Percentiles rank a stretch among this genome's conserved stretches.
phyloP scores from a whole-genome alignment of 768 basidiomycete genomes.

The Coprinellus aureogranulatus region DNA sequence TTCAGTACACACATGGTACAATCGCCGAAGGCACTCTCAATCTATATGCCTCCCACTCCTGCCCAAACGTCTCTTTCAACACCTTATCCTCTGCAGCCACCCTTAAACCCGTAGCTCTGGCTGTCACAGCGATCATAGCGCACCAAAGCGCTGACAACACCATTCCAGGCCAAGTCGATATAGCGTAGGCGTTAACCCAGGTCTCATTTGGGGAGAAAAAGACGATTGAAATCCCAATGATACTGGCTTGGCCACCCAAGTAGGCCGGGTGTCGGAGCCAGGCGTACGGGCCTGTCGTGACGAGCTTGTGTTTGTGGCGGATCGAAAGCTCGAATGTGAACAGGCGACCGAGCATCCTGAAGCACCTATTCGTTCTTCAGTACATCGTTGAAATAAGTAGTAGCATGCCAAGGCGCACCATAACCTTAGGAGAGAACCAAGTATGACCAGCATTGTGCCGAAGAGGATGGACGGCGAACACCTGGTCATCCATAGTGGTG shows the following conservation, averaged over 20 bases:
- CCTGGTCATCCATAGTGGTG: neutral
- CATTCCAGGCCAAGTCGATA: conserved; percentile 19
- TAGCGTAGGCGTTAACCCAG: conserved; percentile 27
- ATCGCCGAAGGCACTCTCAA: conserved; percentile 35
- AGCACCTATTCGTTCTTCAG: conserved; percentile 29
- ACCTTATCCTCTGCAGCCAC: conserved; percentile 35
- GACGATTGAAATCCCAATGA: conserved; percentile 31
- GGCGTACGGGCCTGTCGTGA: conserved; percentile 43
- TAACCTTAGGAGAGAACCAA: conserved; percentile 27
- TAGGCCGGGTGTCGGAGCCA: conserved; percentile 46
- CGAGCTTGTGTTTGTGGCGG: conserved; percentile 36
- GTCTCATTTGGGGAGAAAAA: conserved; percentile 28
- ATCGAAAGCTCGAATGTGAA: conserved; percentile 46
- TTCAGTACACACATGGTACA: conserved; percentile 41
- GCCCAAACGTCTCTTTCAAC: conserved; percentile 33
- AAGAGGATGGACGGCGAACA: conserved; percentile 15
- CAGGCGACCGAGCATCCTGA: conserved; percentile 36
- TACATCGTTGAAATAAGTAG: neutral
- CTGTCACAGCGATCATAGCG: conserved; percentile 32
- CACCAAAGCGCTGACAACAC: conserved; percentile 26
- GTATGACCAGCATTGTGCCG: conserved; percentile 23
- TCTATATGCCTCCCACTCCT: conserved; percentile 36
- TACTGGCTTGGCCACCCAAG: conserved; percentile 37
- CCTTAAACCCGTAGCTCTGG: conserved; percentile 30
- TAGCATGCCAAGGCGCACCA: conserved; percentile 24